Base-by-base conservation (phyloP, 768 basidiomycete species). In the Symmetrospora coprosmae region DNA sequence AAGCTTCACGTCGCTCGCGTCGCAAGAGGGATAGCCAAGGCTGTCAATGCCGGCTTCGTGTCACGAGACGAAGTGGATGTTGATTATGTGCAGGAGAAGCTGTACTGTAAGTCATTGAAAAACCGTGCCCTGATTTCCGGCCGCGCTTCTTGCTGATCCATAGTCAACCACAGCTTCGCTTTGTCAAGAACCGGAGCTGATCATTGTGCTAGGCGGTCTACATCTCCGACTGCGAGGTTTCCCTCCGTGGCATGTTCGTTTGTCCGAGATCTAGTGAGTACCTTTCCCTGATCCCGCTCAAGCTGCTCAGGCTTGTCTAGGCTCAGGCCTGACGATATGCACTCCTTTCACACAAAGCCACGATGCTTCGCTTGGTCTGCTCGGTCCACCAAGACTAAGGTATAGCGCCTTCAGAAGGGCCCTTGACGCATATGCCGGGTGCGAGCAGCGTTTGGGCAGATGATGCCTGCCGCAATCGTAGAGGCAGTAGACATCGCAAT, bases 261-360 rank as follows among this genome's bases (percentile, higher is more conserved):
- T 68, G 0, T 62, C 64, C 2, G 67, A 68, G 45, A 64, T 68
- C 41, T 62, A 65, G 67, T 67, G 31, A 38, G 66, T 63, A 2
- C 16, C 2, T 19, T 8, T 2, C 11, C 23, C 34, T 6, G 35
- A 3, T 33, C 28, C 4, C 31, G 19, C 23, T 23, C 25, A 16
- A 47, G 31, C 23, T n/a, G n/a, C n/a, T n/a, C n/a, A n/a, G n/a
- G n/a, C n/a, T n/a, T n/a, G n/a, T n/a, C n/a, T n/a, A n/a, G n/a
- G n/a, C n/a, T n/a, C n/a, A n/a, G n/a, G n/a, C n/a, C 9, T 30
- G 28, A 8, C 39, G 16, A 6, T 3, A 46, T 23, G 5, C 16
- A 25, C 60, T 8, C 4, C 27, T 30, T 17, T 19, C 21, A 2
- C 19, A n/a, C 19, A 6, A 41, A 68, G 67, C 56, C 67, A 68